Evolutionary conservation across 192 early-diverging fungal species (phyloP), one percentile per base, ranked within the genome.

Genomic region (Coemansia aciculifera): DNA sequence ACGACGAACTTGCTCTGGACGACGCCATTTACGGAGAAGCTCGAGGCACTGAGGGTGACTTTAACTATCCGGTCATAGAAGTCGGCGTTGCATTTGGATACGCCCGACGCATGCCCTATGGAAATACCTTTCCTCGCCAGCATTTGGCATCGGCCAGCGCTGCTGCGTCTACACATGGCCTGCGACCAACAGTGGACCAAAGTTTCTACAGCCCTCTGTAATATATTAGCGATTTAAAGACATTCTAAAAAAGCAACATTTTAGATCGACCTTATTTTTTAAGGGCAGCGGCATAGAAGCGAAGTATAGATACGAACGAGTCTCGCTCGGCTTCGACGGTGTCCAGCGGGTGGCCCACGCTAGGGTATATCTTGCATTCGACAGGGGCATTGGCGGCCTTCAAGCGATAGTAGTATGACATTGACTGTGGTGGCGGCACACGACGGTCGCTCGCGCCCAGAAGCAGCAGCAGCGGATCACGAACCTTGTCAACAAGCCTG

Each of bases 381-480:
- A 69, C 81, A 2, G 73, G 73, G 11, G 71, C 74, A 5, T 61
- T 67, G 63, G 74, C 78, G 24, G 73, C 78, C 69, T 69, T 77
- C 52, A 87, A 66, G 15, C 71, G 73, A 19, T 70, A 59, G 48
- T 73, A 84, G 64, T 73, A 85, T 10, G 71, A 63, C 43, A 77
- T 61, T 1, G 88, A 88, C 64, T 94, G 87, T 32, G 76, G 73
- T 8, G 86, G 87, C 32, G 92, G 92, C 29, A 94, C 91, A 15
- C 92, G 87, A 23, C 90, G 86, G 60, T 94, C 92, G 11, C 72
- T 68, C 0, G 82, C 70, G 6, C 93, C 93, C 19, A 94, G 67
- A 31, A 90, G 68, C 71, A 93, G 63, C 67, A 94, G 67, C 32
- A 85, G 76, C 5, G 93, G 91, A 12, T 89, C 84, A 5, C 72